These are phyloP conservation scores for Penicillium fuscoglaucum DNA, from an alignment of 2,329 filamentous ascomycete species.

Conservation along the genomic window DNA sequence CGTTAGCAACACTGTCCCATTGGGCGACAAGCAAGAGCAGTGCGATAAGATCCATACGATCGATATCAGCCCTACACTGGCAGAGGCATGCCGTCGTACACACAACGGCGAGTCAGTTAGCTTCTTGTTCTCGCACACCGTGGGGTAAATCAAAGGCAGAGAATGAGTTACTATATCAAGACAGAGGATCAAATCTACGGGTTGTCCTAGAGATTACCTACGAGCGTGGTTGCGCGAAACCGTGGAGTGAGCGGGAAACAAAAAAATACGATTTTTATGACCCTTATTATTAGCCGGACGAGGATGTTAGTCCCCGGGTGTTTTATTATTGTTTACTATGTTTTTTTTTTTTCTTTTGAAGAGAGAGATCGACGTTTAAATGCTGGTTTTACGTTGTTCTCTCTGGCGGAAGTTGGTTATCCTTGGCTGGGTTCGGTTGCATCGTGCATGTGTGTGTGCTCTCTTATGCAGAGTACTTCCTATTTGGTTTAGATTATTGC, in stretches of 20 bases:
- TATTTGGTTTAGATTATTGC: not conserved
- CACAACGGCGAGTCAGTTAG: constrained; percentile 55
- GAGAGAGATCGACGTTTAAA: not conserved
- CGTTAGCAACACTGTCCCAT: constrained; percentile 85
- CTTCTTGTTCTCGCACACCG: constrained; percentile 53
- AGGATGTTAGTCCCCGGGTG: constrained; percentile 13
- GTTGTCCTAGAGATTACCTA: constrained; percentile 1
- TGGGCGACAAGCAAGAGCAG: constrained; percentile 74
- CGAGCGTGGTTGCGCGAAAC: constrained; percentile 19
- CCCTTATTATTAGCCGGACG: constrained; percentile 13
- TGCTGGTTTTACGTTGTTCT: not conserved
- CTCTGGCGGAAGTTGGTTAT: constrained; percentile 5
- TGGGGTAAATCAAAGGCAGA: constrained; percentile 33
- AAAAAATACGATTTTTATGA: constrained; percentile 31
- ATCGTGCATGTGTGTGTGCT: not conserved
- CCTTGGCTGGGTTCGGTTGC: not conserved
- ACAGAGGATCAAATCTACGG: constrained; percentile 7
- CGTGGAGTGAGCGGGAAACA: constrained; percentile 23
- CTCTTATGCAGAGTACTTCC: not conserved
- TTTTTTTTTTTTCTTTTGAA: not conserved
- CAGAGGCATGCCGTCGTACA: constrained; percentile 51
- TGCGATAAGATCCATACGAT: constrained; percentile 85
- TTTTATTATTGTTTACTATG: constrained; percentile 12
- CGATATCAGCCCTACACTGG: constrained; percentile 78
- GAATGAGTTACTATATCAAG: constrained; percentile 7